phyloP scores from a whole-genome alignment of 148 eudicot genomes.

The Agrostemma githago region DNA sequence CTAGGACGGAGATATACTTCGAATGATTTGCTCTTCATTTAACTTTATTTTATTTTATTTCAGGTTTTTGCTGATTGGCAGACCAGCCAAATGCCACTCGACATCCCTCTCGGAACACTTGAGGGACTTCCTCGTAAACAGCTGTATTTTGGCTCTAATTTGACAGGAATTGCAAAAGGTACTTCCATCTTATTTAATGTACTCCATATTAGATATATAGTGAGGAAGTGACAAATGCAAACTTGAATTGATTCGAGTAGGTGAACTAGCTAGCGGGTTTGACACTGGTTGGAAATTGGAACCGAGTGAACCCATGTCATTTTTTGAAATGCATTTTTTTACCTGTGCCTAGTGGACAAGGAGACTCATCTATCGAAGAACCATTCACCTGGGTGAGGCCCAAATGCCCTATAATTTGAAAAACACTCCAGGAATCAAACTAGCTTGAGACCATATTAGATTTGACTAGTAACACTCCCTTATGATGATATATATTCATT shows the following conservation, averaged over 20 bases:
- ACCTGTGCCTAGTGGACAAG: not conserved
- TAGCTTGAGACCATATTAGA: too few species aligned
- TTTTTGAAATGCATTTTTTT: not conserved
- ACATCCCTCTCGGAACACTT: conserved; percentile 20
- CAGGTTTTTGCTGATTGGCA: conserved; percentile 30
- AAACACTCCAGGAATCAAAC: too few species aligned
- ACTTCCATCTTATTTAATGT: not conserved
- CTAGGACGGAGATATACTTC: not conserved
- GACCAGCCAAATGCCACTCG: conserved; percentile 21
- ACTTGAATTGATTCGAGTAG: not conserved
- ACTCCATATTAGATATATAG: not conserved
- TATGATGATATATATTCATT: too few species aligned
- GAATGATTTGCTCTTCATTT: not conserved
- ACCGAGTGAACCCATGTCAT: not conserved
- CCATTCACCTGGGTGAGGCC: too few species aligned
- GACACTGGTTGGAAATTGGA: not conserved
- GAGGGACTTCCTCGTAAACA: conserved; percentile 6
- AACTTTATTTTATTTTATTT: not conserved
- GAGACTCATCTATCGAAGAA: too few species aligned
- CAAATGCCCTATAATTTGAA: too few species aligned
- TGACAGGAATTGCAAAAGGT: conserved; percentile 21
- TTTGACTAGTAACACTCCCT: too few species aligned
- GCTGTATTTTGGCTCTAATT: conserved; percentile 21
- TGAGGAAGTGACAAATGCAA: not conserved
- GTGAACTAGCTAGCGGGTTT: not conserved